Base-by-base conservation (phyloP, 257 asterid species). In the Solanum bulbocastanum region DNA sequence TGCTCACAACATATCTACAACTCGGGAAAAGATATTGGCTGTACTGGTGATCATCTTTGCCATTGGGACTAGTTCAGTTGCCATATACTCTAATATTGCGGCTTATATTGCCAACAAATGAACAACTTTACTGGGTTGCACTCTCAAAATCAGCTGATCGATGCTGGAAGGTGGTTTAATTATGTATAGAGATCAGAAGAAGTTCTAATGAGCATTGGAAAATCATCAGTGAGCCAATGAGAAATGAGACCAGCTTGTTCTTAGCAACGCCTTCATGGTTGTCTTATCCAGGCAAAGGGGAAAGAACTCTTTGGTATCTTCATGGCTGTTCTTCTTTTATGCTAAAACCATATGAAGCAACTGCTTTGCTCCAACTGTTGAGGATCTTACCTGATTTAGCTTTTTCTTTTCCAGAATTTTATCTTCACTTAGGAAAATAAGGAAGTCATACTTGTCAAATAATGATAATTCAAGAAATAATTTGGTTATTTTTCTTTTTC, bases 31-130 rank as follows among this genome's bases (percentile, higher is more conserved):
- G 92, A 89, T 79, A 16, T 85, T 95, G 93, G 98, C 99, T 4
- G 87, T 92, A 65, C 56, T 92, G 92, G 98, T 96, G 89, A 93
- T 96, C 87, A 27, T 93, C 23, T 91, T 97, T 82, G 98, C 99
- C 7, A 91, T 94, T 3, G 98, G 98, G 78, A 92, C 99, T 75
- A 97, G 99, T 86, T 87, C 93, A 87, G 85, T 94, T 36, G 98
- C 99, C 87, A 94, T 97, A 88, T 92, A 86, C 86, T 94, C 98
- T 18, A 94, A 95, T 83, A 40, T 94, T 71, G 88, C 88, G 10
- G 90, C 85, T 52, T 90, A 90, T 87, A 86, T 94, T 37, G 90
- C 76, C 89, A 72, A 87, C 88, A 82, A 92, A 87, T 87, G 88
- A 89, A 27, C 73, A 20, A 78, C 23, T 73, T 86, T 72, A 5